Percentiles rank a stretch among this genome's conserved stretches.
Conservation (phyloP, 345 rosid species). For the Pugionium dolabratum region DNA sequence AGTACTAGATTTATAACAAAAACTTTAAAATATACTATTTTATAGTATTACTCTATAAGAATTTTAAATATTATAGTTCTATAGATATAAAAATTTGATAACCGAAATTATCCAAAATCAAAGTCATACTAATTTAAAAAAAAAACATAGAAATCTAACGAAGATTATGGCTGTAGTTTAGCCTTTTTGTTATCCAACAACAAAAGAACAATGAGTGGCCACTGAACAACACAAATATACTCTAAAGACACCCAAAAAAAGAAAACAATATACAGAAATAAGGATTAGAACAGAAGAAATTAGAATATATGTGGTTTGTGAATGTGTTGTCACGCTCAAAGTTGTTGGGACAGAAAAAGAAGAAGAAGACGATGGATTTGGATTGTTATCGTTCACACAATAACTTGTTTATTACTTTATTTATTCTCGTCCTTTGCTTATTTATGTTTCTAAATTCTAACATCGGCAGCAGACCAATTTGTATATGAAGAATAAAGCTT, state of each 20-base stretch:
- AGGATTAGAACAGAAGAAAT: not conserved
- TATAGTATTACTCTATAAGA: no score
- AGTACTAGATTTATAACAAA: no score
- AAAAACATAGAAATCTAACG: no score
- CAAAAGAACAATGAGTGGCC: no score
- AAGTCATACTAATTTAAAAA: no score
- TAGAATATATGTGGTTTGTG: not conserved
- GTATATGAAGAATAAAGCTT: not conserved
- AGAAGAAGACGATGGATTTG: not conserved
- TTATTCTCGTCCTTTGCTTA: not conserved
- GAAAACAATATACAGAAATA: not conserved
- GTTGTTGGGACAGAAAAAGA: not conserved
- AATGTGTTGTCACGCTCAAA: constrained; percentile 15
- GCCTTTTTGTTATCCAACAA: no score
- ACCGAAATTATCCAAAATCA: no score
- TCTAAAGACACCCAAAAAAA: not conserved
- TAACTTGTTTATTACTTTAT: not conserved
- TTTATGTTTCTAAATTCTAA: not conserved
- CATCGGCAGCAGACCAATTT: not conserved
- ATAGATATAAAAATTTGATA: no score
- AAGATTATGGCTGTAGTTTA: no score
- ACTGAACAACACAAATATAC: no score
- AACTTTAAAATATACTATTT: no score
- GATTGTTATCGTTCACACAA: not conserved
- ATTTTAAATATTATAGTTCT: no score